Conservation (phyloP, 2,329 filamentous ascomycete genomes). For the Fusarium armeniacum region DNA sequence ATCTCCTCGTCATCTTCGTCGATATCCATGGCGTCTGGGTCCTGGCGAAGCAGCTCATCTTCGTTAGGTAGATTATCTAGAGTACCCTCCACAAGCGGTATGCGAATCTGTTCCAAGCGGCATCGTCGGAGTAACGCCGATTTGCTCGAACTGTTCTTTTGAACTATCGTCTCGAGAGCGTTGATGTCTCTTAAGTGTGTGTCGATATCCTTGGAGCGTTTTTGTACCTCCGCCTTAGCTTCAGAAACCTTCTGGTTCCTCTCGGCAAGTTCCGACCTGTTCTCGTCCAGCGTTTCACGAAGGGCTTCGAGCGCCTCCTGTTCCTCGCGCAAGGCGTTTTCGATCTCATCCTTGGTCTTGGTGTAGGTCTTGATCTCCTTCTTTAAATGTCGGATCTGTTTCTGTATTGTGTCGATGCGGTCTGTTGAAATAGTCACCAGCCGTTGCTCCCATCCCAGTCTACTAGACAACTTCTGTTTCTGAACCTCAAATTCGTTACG, state of each 20-base stretch:
- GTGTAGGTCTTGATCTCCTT: conserved; percentile 78
- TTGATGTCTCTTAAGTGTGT: conserved; percentile 78
- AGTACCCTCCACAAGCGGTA: conserved; percentile 83
- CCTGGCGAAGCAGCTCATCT: conserved; percentile 80
- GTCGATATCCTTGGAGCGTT: conserved; percentile 87
- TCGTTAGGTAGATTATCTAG: conserved; percentile 90
- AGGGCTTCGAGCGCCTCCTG: conserved; percentile 83
- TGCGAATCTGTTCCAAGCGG: conserved; percentile 91
- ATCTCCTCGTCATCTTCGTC: conserved; percentile 76
- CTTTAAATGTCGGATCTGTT: conserved; percentile 74
- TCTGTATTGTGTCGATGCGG: conserved; percentile 77
- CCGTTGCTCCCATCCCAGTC: conserved; percentile 69
- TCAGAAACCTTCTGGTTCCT: conserved; percentile 83
- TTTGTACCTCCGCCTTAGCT: conserved; percentile 84
- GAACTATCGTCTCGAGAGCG: conserved; percentile 84
- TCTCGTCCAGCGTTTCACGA: conserved; percentile 77
- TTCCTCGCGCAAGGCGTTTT: conserved; percentile 78
- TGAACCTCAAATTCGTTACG: conserved; percentile 89
- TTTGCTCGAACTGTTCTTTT: conserved; percentile 85
- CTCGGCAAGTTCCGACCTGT: conserved; percentile 75
- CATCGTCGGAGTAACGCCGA: conserved; percentile 89
- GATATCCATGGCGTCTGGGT: conserved; percentile 92
- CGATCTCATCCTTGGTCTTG: conserved; percentile 79
- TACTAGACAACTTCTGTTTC: conserved; percentile 77
- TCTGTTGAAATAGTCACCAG: conserved; percentile 69